Evolutionary conservation across 371 early-diverging fungal species (phyloP), one percentile per base, ranked within the genome.

Genomic region (Mortierella sp.): DNA sequence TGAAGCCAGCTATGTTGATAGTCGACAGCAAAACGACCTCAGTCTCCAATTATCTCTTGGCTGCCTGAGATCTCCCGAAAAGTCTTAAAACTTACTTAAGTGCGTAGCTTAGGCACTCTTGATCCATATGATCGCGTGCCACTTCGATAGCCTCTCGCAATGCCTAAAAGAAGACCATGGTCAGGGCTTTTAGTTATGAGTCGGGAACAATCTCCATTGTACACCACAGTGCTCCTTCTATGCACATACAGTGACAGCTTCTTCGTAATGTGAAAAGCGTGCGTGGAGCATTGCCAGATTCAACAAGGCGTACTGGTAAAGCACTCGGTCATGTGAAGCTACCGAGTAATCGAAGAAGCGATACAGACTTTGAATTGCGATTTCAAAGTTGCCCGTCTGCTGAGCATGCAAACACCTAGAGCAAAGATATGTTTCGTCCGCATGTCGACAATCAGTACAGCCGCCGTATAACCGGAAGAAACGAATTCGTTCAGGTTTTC

Each of bases 91-190:
- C 54, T 23, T 79, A 79, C 81, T 80, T 81, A n/a, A 73, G 55
- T 8, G 82, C 82, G 52, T 81, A 81, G 31, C 81, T 67, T 2
- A 82, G 54, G 30, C 81, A 81, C 23, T 78, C 79, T 54, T 79
- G 71, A 51, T 81, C 80, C 60, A 60, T 47, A 19, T 74, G 66
- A 21, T 79, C 71, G 23, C 80, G 79, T 9, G 82, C 82, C 21
- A 79, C 66, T n/a, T 72, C 79, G 5, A 82, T 72, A 1, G 81
- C 67, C 55, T 81, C 82, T 12, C 62, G 61, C 7, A 82, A 67
- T 13, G 71, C 79, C 79, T 81, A 64, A 49, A 27, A 10, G 27
- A 13, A 43, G 38, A 31, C 18, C 27, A 18, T n/a, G 31, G 8
- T 21, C 6, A 41, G 5, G 18, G 54, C 28, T 16, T 26, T n/a